Evolutionary conservation across 2,329 filamentous ascomycete species (phyloP).

Genomic region (Apiospora marii): DNA sequence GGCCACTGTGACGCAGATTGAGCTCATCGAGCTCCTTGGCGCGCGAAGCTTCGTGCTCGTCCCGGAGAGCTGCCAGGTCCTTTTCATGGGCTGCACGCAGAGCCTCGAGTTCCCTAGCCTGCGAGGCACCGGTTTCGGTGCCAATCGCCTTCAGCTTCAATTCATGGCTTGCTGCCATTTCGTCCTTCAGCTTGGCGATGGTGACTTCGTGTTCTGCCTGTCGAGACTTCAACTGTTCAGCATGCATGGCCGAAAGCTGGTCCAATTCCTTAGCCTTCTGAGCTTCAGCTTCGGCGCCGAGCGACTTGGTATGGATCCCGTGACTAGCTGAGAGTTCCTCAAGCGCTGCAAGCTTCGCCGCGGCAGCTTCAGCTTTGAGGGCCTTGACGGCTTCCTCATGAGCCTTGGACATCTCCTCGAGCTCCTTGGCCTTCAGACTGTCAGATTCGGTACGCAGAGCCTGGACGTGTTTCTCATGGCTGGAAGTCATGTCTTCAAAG

Average conservation of each 20-base stretch:
- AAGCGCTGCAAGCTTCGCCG: slow-evolving; percentile 31
- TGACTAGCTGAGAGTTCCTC: slow-evolving; percentile 35
- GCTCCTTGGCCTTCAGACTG: slow-evolving; percentile 30
- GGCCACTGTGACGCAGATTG: slow-evolving; percentile 34
- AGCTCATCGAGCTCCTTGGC: slow-evolving; percentile 34
- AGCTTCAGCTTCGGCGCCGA: slow-evolving; percentile 31
- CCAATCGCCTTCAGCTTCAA: slow-evolving; percentile 33
- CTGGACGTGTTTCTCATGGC: slow-evolving; percentile 27
- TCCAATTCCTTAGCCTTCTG: slow-evolving; percentile 30
- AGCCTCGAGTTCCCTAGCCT: slow-evolving; percentile 31
- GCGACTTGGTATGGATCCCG: slow-evolving; percentile 27
- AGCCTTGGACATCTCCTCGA: slow-evolving; percentile 30
- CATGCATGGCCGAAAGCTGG: slow-evolving; percentile 30
- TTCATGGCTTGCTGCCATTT: slow-evolving; percentile 33
- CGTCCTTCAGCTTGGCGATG: slow-evolving; percentile 31
- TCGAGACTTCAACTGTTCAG: slow-evolving; percentile 24
- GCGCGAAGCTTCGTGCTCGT: slow-evolving; percentile 31
- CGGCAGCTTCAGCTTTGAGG: slow-evolving; percentile 26
- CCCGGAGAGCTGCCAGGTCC: slow-evolving; percentile 34
- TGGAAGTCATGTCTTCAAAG: slow-evolving; percentile 23
- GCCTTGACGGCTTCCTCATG: slow-evolving; percentile 28
- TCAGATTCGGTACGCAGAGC: slow-evolving; percentile 29
- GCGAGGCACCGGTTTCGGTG: slow-evolving; percentile 31
- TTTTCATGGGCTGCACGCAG: slow-evolving; percentile 32
- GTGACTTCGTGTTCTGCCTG: slow-evolving; percentile 25